Base-by-base conservation (phyloP, 192 early-diverging fungal genomes). In the Hyaloraphidium curvatum region DNA sequence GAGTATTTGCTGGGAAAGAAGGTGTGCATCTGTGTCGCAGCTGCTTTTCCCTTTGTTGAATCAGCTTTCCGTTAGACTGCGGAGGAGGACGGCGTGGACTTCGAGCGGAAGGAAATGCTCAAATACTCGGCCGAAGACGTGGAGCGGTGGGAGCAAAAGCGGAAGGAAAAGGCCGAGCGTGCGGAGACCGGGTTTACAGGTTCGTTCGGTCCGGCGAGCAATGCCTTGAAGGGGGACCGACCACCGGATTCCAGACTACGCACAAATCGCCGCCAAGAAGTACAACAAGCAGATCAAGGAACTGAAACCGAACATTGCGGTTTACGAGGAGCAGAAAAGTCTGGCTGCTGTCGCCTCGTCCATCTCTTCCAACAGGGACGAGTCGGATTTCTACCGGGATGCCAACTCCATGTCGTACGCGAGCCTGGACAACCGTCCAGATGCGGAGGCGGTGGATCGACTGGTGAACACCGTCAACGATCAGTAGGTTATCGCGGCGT, bases 111-210 rank as follows among this genome's bases (percentile, higher is more conserved):
- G 1, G 71, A 82, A 51, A 82, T 80, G 41, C 77, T 84, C 80
- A 69, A 79, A 16, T 95, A 91, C 56, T 83, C 87, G 16, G 79
- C 81, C 7, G 87, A 92, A 52, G 73, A 74, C 14, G 89, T 92
- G 0, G 85, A 91, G 57, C 68, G 66, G 25, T 91, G 86, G 84
- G 76, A 89, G 30, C 74, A 80, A 60, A 88, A 85, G 58, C 68
- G 86, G 66, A 73, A 75, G 27, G 75, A 79, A 57, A 81, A 84
- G 53, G 69, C 57, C 14, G 58, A 70, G 55, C 59, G 68, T 11
- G 30, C 65, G 28, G 84, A 94, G 30, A 73, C 70, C 37, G 86
- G 81, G 23, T 95, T 95, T 52, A 86, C 89, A 16, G 83, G 82
- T 77, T 62, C 29, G 29, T 29, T 7, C 31, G n/a, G 7, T n/a